These are phyloP conservation scores for Citropsis articulata DNA, from an alignment of 345 rosid genomes.

Conservation along the genomic window DNA sequence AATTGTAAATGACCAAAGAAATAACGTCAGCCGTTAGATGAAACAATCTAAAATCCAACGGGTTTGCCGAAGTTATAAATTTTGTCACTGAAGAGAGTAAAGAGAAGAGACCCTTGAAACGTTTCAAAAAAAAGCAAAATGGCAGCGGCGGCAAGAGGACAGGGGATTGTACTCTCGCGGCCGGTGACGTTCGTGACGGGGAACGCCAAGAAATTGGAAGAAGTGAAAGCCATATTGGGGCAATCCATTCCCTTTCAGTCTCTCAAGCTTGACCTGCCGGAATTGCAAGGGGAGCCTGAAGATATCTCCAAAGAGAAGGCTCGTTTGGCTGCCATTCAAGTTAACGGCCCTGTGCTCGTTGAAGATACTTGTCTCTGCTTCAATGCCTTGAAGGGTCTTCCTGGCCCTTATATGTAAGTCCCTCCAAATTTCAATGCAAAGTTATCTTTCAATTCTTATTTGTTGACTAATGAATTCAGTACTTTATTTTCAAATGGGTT, in stretches of 20 bases:
- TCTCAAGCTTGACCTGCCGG: conserved; percentile 85
- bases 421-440: no score
- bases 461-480: not conserved
- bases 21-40: no score
- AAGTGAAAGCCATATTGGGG: conserved; percentile 84
- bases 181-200: conserved; percentile 97
- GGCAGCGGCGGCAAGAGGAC: conserved; percentile 47
- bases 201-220: conserved; percentile 92
- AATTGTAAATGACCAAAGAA: no score
- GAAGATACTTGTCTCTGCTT: conserved; percentile 98
- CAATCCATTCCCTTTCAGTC: conserved; percentile 79
- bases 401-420: conserved; percentile 97
- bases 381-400: conserved; percentile 94
- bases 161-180: conserved; percentile 37
- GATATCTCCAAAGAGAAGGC: conserved; percentile 89
- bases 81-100: not conserved
- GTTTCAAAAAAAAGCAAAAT: not conserved
- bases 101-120: not conserved
- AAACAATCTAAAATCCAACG: no score
- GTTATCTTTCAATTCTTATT: not conserved
- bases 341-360: conserved; percentile 87
- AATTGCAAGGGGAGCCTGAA: conserved; percentile 93
- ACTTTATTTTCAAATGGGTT: not conserved
- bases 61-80: no score
- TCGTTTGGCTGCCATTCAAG: conserved; percentile 83